phyloP scores from a whole-genome alignment of 805 yeast genomes.

The Barnettozyma botsteinii region DNA sequence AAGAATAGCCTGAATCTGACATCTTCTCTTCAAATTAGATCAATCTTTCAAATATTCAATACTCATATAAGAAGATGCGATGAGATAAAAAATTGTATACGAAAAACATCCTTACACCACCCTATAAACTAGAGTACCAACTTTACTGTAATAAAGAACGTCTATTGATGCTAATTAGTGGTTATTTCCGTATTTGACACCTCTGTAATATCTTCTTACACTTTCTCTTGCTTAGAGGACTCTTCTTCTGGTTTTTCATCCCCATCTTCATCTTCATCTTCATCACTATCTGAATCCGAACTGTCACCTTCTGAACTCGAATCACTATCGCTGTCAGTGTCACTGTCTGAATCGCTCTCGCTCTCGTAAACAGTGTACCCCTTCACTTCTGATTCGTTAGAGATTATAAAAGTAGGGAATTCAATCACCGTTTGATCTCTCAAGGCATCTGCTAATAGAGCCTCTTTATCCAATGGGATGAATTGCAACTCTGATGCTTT shows the following conservation, averaged over 20 bases:
- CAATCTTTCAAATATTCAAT: too few relatives aligned
- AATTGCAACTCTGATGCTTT: slow-evolving; percentile 32
- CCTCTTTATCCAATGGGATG: slow-evolving; percentile 31
- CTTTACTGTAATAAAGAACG: too few relatives aligned
- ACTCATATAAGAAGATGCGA: not conserved
- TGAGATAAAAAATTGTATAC: not conserved
- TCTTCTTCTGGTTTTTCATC: slow-evolving; percentile 21
- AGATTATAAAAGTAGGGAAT: slow-evolving; percentile 63
- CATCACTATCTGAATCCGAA: slow-evolving; percentile 14
- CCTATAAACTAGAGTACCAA: too few relatives aligned
- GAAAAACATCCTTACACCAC: not conserved
- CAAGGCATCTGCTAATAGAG: slow-evolving; percentile 44
- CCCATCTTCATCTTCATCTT: slow-evolving; percentile 18
- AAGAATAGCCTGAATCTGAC: slow-evolving; percentile 38
- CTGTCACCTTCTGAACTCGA: slow-evolving; percentile 19
- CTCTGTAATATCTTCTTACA: not conserved
- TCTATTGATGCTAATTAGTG: too few relatives aligned
- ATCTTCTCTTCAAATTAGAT: not conserved
- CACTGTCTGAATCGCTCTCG: slow-evolving; percentile 4
- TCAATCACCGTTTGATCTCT: slow-evolving; percentile 61
- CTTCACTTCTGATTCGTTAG: slow-evolving; percentile 25
- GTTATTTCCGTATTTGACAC: not conserved
- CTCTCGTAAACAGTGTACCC: slow-evolving; percentile 20
- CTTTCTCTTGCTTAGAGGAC: slow-evolving; percentile 9
- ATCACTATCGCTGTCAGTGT: slow-evolving; percentile 12